Percentiles rank a stretch among this genome's conserved stretches.
Conservation (phyloP, 441 rosid genomes). For the Mallotus repandus region DNA sequence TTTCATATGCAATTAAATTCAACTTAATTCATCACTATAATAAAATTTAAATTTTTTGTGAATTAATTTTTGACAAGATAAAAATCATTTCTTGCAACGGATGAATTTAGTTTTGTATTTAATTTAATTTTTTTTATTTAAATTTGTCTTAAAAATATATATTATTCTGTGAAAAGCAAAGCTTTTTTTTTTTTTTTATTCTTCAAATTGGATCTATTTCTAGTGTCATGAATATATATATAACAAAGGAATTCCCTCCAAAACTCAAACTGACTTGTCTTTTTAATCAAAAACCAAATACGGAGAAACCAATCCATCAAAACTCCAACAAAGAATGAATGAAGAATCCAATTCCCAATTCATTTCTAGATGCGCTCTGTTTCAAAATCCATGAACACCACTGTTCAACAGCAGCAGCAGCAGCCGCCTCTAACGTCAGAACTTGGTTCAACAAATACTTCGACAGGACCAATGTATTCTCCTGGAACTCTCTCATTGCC, state of each 20-base stretch:
- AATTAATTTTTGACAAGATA: too few species aligned
- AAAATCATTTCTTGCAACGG: too few species aligned
- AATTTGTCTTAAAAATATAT: too few species aligned
- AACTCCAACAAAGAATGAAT: conserved; percentile 24
- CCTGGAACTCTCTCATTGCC: conserved; percentile 84
- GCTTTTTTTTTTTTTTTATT: too few species aligned
- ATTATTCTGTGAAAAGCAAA: too few species aligned
- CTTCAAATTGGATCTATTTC: too few species aligned
- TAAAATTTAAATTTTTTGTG: too few species aligned
- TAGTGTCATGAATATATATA: too few species aligned
- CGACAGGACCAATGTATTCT: conserved; percentile 61
- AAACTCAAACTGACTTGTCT: background rate
- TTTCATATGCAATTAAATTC: too few species aligned
- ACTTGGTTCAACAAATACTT: conserved; percentile 68
- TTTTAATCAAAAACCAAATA: background rate
- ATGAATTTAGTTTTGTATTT: too few species aligned
- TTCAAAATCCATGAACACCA: conserved; percentile 26
- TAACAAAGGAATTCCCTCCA: background rate
- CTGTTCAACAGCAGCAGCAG: conserved; percentile 28
- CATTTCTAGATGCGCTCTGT: conserved; percentile 11
- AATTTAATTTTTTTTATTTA: too few species aligned
- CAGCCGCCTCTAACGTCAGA: conserved; percentile 42
- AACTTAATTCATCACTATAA: too few species aligned
- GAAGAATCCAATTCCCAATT: conserved; percentile 33
- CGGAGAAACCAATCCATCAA: background rate